phyloP scores from a whole-genome alignment of 768 basidiomycete species.

The Harrya chromipes region DNA sequence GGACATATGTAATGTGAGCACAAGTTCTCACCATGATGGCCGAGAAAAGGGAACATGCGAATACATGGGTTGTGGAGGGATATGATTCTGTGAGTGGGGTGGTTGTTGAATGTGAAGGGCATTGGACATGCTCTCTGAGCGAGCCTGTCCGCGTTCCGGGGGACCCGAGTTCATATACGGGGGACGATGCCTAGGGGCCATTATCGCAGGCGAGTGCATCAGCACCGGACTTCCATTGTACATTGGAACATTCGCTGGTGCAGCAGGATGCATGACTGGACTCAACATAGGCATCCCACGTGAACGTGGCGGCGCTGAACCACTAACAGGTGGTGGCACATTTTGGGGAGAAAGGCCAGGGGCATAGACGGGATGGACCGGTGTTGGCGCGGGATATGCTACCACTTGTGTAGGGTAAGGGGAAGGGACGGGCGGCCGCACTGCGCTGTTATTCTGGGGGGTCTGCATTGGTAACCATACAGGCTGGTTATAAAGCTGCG shows the following conservation, averaged over 20 bases:
- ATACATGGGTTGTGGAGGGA: constrained; percentile 29
- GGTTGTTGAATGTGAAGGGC: constrained; percentile 40
- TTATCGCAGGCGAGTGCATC: constrained; percentile 51
- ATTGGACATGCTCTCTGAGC: constrained; percentile 44
- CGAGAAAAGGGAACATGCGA: constrained; percentile 28
- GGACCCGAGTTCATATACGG: constrained; percentile 47
- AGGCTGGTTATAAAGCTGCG: constrained; percentile 56
- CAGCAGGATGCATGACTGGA: constrained; percentile 65
- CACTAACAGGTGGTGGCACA: constrained; percentile 27
- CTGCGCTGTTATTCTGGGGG: constrained; percentile 47
- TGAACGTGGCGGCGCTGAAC: constrained; percentile 37
- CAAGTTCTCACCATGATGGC: constrained; percentile 29
- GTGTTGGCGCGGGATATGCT: constrained; percentile 57
- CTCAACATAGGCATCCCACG: constrained; percentile 64
- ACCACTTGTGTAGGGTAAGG: constrained; percentile 67
- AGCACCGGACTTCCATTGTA: constrained; percentile 68
- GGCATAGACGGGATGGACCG: constrained; percentile 46
- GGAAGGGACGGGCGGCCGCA: constrained; percentile 49
- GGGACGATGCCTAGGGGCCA: constrained; percentile 30
- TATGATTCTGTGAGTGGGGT: constrained; percentile 27
- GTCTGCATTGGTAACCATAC: constrained; percentile 61
- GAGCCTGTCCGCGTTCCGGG: constrained; percentile 47
- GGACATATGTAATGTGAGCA: constrained; percentile 18
- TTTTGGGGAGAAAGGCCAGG: constrained; percentile 40
- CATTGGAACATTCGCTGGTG: constrained; percentile 44